These are phyloP conservation scores for Russula vinacea DNA, from an alignment of 768 basidiomycete genomes.

Conservation along the genomic window DNA sequence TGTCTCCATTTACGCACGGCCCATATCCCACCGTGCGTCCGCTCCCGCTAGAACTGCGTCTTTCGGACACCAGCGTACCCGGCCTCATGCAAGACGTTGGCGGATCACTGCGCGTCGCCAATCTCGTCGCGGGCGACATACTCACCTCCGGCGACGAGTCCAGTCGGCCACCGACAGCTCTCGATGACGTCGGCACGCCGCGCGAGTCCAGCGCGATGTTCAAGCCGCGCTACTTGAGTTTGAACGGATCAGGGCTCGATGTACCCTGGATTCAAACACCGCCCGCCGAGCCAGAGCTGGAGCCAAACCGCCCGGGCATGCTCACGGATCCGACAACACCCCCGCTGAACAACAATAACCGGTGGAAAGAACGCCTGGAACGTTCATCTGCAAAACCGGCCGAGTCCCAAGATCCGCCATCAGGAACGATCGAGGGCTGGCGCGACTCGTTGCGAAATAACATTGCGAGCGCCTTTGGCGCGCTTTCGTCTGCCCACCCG, in stretches of 20 bases:
- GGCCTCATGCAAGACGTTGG: constrained; percentile 41
- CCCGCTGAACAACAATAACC: not conserved
- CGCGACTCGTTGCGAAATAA: constrained; percentile 25
- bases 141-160: constrained; percentile 36
- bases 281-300: not conserved
- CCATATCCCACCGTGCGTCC: constrained; percentile 30
- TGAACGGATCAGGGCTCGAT: constrained; percentile 36
- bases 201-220: constrained; percentile 22
- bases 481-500: constrained; percentile 3
- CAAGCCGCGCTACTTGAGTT: constrained; percentile 38
- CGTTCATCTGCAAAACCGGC: not conserved
- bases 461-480: constrained; percentile 25
- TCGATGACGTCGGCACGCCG: constrained; percentile 30
- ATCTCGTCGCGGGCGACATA: constrained; percentile 47
- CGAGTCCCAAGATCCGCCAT: not conserved
- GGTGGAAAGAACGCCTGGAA: constrained; percentile 27
- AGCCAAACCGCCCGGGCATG: not conserved
- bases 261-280: constrained; percentile 36
- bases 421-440: constrained; percentile 21
- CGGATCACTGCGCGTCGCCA: constrained; percentile 45
- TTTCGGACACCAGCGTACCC: constrained; percentile 33
- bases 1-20: constrained; percentile 6
- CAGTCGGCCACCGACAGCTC: constrained; percentile 32
- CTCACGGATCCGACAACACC: not conserved
- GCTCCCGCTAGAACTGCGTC: constrained; percentile 30